These are phyloP conservation scores for Ulota crispa DNA, from an alignment of 225 moss, liverwort and hornwort species.

Conservation along the genomic window DNA sequence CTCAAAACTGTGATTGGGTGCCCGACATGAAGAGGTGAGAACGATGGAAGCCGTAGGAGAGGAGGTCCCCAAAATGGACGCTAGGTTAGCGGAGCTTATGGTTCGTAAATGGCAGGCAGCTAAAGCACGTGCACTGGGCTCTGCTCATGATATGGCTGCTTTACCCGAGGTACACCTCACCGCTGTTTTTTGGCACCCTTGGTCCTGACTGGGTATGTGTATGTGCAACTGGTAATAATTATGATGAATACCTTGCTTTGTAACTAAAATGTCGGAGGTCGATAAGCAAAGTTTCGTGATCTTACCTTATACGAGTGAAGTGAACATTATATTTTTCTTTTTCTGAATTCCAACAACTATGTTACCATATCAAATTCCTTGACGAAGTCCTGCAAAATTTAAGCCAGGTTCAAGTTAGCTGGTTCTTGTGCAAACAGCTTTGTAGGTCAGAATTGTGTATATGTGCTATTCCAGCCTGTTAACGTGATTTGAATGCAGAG, in stretches of 20 bases:
- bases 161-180: slow-evolving; percentile 70
- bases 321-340: background rate
- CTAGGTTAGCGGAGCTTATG: slow-evolving; percentile 77
- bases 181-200: background rate
- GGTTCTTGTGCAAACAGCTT: background rate
- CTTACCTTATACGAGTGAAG: background rate
- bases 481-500: background rate
- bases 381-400: background rate
- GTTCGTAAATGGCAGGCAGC: slow-evolving; percentile 95
- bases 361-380: background rate
- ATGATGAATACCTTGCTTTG: background rate
- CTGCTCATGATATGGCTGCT: slow-evolving; percentile 69
- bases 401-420: background rate
- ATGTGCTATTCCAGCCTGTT: background rate
- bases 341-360: background rate
- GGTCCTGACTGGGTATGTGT: background rate
- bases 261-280: background rate
- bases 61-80: slow-evolving; percentile 83
- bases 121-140: slow-evolving; percentile 90
- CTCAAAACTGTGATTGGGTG: slow-evolving; percentile 38
- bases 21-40: slow-evolving; percentile 47
- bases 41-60: slow-evolving; percentile 42
- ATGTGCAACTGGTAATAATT: background rate
- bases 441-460: background rate
- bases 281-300: background rate